phyloP scores from a whole-genome alignment of 345 rosid species.

The Brassica incana region DNA sequence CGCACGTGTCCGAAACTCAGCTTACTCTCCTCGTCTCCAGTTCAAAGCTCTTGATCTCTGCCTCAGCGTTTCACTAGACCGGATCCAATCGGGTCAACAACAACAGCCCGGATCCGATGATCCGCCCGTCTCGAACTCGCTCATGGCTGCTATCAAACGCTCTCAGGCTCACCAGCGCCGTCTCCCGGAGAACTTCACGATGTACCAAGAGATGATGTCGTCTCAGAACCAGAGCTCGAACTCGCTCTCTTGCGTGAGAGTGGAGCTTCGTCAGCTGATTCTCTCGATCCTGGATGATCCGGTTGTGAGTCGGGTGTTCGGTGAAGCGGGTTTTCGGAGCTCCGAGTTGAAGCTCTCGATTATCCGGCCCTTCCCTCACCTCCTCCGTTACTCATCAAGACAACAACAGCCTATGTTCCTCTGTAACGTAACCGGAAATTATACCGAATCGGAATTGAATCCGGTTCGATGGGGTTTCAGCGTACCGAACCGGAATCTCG shows the following conservation, averaged over 20 bases:
- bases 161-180: conserved; percentile 92
- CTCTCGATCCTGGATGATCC: conserved; percentile 89
- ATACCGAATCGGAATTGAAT: conserved; percentile 23
- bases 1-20: conserved; percentile 64
- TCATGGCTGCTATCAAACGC: conserved; percentile 96
- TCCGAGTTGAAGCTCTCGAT: conserved; percentile 80
- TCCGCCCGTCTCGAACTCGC: conserved; percentile 78
- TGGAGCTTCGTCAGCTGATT: conserved; percentile 76
- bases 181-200: conserved; percentile 74
- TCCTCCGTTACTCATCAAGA: conserved; percentile 50
- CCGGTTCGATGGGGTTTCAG: conserved; percentile 46
- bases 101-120: conserved; percentile 50
- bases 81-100: conserved; percentile 71
- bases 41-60: conserved; percentile 88
- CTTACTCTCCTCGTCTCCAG: conserved; percentile 73
- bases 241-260: conserved; percentile 57
- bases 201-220: conserved; percentile 62
- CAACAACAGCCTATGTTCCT: conserved; percentile 58
- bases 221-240: conserved; percentile 30
- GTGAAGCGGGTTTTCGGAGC: conserved; percentile 89
- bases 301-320: conserved; percentile 84
- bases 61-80: conserved; percentile 76
- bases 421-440: conserved; percentile 45
- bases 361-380: conserved; percentile 72
- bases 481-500: conserved; percentile 44